Percentiles rank a stretch among this genome's conserved stretches.
Conservation (phyloP, 2,329 filamentous ascomycete species). For the Colletotrichum lupini region DNA sequence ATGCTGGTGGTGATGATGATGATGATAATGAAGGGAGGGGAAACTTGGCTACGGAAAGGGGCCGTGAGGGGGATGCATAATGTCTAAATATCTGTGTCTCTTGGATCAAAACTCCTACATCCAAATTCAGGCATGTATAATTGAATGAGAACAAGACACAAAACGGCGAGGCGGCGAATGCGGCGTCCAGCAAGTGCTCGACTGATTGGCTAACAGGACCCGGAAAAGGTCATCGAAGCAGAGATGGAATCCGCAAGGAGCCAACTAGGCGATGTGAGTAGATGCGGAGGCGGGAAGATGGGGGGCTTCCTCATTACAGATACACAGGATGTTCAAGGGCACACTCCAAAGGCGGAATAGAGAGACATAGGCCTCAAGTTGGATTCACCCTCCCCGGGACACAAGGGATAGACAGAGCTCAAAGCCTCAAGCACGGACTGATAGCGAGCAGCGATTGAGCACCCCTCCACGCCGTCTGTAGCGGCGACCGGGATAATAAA, state of each 20-base stretch:
- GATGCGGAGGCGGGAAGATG: slow-evolving; percentile 17
- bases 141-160: slow-evolving; percentile 8
- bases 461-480: background rate
- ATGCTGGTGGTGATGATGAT: background rate
- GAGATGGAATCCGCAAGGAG: slow-evolving; percentile 6
- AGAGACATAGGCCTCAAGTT: background rate
- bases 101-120: background rate
- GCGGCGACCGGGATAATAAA: background rate
- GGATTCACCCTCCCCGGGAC: background rate
- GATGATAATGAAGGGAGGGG: background rate
- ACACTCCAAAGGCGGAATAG: background rate
- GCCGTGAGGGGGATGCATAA: background rate
- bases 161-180: slow-evolving; percentile 29
- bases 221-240: background rate
- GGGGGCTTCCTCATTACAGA: background rate
- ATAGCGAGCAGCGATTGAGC: background rate
- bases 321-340: background rate
- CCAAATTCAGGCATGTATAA: slow-evolving; percentile 12
- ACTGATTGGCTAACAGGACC: background rate
- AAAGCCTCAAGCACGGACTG: slow-evolving; percentile 9
- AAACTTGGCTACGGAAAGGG: background rate
- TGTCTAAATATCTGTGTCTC: slow-evolving; percentile 12
- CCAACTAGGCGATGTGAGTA: background rate
- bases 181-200: slow-evolving; percentile 1
- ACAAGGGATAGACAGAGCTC: slow-evolving; percentile 4